These are phyloP conservation scores for Erysimum cheiri DNA, from an alignment of 441 rosid genomes.

Conservation along the genomic window DNA sequence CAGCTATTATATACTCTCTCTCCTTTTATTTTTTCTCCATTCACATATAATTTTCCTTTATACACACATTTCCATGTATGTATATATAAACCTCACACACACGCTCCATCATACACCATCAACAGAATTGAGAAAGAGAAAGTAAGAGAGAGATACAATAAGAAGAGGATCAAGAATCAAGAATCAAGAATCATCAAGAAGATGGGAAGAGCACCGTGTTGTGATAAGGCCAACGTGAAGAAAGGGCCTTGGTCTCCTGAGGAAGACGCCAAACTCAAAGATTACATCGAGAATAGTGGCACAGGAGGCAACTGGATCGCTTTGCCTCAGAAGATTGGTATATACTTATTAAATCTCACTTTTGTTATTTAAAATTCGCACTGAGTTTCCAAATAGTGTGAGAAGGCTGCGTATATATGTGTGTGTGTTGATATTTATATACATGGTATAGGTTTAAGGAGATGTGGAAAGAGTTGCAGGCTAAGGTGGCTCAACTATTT, in stretches of 20 bases:
- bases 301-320: slow-evolving; percentile 87
- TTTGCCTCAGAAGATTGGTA: slow-evolving; percentile 76
- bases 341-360: slow-evolving; percentile 5
- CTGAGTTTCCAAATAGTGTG: slow-evolving; percentile 8
- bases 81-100: slow-evolving; percentile 37
- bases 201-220: slow-evolving; percentile 90
- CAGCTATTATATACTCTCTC: slow-evolving; percentile 64
- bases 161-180: slow-evolving; percentile 3
- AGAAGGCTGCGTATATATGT: not conserved
- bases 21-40: slow-evolving; percentile 29
- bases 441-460: slow-evolving; percentile 68
- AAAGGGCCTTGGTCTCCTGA: slow-evolving; percentile 87
- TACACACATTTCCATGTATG: slow-evolving; percentile 34
- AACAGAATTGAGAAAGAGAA: slow-evolving; percentile 14
- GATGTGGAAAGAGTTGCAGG: slow-evolving; percentile 97
- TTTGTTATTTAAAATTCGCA: not conserved
- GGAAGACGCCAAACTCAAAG: slow-evolving; percentile 72
- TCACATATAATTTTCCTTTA: slow-evolving; percentile 43
- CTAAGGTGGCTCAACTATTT: slow-evolving; percentile 95
- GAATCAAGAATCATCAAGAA: slow-evolving; percentile 31
- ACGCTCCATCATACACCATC: slow-evolving; percentile 43
- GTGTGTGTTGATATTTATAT: slow-evolving; percentile 18
- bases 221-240: slow-evolving; percentile 80
- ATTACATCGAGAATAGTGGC: slow-evolving; percentile 64
- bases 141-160: slow-evolving; percentile 22